Conservation (phyloP, 768 basidiomycete species). For the Macrolepiota dolichaula region DNA sequence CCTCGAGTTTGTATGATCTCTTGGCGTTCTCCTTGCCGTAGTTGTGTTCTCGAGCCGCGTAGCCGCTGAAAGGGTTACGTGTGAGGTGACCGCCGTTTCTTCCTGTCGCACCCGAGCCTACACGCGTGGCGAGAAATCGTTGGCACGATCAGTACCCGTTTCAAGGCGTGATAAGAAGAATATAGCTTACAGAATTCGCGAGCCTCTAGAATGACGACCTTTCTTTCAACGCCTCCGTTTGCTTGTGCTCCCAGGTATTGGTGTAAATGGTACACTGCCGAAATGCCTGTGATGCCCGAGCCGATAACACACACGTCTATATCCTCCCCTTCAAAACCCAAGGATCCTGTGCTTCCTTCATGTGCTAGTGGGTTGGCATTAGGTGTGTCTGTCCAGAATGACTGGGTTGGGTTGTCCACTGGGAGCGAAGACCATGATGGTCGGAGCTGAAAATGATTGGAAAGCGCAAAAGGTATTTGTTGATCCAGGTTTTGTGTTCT, state of each 20-base stretch:
- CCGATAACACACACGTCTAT: constrained; percentile 80
- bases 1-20: constrained; percentile 53
- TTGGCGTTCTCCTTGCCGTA: constrained; percentile 56
- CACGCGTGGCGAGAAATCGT: background rate
- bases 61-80: constrained; percentile 43
- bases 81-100: constrained; percentile 80
- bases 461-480: background rate
- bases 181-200: constrained; percentile 73
- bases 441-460: background rate
- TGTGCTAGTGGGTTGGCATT: constrained; percentile 64
- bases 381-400: constrained; percentile 68
- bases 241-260: constrained; percentile 10
- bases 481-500: background rate
- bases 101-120: constrained; percentile 78
- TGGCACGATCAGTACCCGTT: background rate
- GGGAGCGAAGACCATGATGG: constrained; percentile 34
- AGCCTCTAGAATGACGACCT: constrained; percentile 73
- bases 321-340: constrained; percentile 38
- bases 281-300: constrained; percentile 75
- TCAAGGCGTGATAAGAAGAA: background rate
- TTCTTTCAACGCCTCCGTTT: constrained; percentile 22
- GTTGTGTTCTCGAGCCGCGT: constrained; percentile 29
- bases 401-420: constrained; percentile 58
- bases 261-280: constrained; percentile 67
- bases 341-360: constrained; percentile 58